phyloP scores from a whole-genome alignment of 2,329 filamentous ascomycete genomes.

The Hymenoscyphus repandus region DNA sequence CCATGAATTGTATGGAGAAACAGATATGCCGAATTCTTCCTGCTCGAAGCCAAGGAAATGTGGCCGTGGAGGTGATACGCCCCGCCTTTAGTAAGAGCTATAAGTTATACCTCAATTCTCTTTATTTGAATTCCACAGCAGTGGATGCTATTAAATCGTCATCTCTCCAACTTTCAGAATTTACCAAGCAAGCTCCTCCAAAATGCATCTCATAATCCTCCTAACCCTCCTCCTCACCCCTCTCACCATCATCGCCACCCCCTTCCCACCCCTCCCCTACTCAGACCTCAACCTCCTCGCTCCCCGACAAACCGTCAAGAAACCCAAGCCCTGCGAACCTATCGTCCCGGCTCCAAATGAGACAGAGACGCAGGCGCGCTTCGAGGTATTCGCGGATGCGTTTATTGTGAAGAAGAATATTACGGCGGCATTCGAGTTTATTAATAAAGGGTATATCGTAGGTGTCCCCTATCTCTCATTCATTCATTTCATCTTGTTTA shows the following conservation, averaged over 20 bases:
- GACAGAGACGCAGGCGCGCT: constrained; percentile 2
- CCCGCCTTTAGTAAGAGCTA: too few relatives aligned
- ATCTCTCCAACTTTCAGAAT: too few relatives aligned
- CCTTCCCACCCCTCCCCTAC: not conserved
- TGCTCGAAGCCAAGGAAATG: too few relatives aligned
- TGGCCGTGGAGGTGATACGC: too few relatives aligned
- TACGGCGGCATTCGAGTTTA: constrained; percentile 11
- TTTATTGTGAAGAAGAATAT: constrained; percentile 12
- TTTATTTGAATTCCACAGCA: too few relatives aligned
- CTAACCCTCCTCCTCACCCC: not conserved
- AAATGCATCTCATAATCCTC: not conserved
- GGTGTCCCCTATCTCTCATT: too few relatives aligned
- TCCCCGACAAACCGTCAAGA: not conserved
- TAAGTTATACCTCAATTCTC: too few relatives aligned
- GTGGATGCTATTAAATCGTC: too few relatives aligned
- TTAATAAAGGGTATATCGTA: constrained; percentile 12
- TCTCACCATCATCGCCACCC: not conserved
- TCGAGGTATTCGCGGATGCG: constrained; percentile 7
- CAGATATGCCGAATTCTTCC: too few relatives aligned
- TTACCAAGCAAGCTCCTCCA: too few relatives aligned
- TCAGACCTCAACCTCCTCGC: not conserved
- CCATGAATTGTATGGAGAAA: too few relatives aligned
- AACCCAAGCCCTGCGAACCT: not conserved
- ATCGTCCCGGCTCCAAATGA: not conserved
- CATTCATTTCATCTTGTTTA: too few relatives aligned